Base-by-base conservation (phyloP, 257 asterid species). In the Leptodermis oblonga region DNA sequence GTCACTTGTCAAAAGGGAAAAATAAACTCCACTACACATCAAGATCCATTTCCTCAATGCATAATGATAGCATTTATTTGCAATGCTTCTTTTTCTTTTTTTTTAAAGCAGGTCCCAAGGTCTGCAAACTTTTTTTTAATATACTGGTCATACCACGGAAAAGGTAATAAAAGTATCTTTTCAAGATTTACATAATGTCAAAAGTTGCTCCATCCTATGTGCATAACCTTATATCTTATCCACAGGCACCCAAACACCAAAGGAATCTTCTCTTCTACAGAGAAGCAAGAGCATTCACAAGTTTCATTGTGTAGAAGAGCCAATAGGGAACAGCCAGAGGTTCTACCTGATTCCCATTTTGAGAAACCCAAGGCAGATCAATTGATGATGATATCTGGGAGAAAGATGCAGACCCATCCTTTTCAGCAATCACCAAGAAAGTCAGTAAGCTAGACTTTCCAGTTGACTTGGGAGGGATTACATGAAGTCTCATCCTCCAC, bases 371-470 rank as follows among this genome's bases (percentile, higher is more conserved):
- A 39, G 78, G 65, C 51, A 79, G 87, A 76, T 83, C 84, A 76
- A 82, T 30, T 70, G 74, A 69, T 46, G 85, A 83, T 52, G 82
- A 80, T 74, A 93, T 85, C 61, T 75, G 87, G 63, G 84, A 80
- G 80, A 87, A 67, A 46, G 70, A 62, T 65, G 83, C 20, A 70
- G 87, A 77, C 74, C 39, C 65, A 67, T 87, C 88, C 74, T 81
- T 91, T 79, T 86, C 93, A 37, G 86, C 96, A 76, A 89, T 84
- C 79, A 90, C 86, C 92, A 86, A 86, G 77, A 88, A 83, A 60
- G 97, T 91, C 77, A 84, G 92, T 62, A 94, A 85, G 80, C 85
- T 82, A 34, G 75, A 67, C 76, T 74, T 74, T 61, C 73, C 72
- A 23, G 82, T 73, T 78, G 88, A 73, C 73, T 79, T 82, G 80